Percentiles rank a stretch among this genome's conserved stretches.
Conservation (phyloP, 1,284 basidiomycete species). For the Microbotryomycetes sp. region DNA sequence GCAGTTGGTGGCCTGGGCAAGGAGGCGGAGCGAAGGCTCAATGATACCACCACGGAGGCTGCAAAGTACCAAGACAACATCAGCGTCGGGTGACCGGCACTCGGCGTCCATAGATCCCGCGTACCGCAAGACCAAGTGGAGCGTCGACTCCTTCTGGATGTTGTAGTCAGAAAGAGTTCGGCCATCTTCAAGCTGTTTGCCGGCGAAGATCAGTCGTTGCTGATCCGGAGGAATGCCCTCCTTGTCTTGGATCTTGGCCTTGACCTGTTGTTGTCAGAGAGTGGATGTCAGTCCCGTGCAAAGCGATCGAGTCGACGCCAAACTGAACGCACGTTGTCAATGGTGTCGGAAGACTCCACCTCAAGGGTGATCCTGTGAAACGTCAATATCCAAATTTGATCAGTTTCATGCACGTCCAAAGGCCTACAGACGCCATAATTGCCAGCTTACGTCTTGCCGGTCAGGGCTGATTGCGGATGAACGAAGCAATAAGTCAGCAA, state of each 20-base stretch:
- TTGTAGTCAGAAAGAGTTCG: conserved; percentile 93
- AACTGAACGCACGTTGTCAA: conserved; percentile 50
- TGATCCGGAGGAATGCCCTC: conserved; percentile 64
- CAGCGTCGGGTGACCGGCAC: conserved; percentile 10
- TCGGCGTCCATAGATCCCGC: conserved; percentile 36
- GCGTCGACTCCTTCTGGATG: conserved; percentile 98
- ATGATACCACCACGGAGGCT: conserved; percentile 98
- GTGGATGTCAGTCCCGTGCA: background rate
- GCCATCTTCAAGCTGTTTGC: conserved; percentile 95
- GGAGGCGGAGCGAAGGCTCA: conserved; percentile 94
- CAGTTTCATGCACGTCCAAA: background rate
- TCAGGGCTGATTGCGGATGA: conserved; percentile 48
- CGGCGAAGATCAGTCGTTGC: conserved; percentile 85
- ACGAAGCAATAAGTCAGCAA: conserved; percentile 17
- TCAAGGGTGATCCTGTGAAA: conserved; percentile 50
- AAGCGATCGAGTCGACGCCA: background rate
- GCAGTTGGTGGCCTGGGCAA: conserved; percentile 54
- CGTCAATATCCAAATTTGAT: background rate
- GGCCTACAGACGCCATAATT: background rate
- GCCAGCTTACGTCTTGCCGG: conserved; percentile 51
- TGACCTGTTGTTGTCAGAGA: conserved; percentile 1
- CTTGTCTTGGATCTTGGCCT: conserved; percentile 51
- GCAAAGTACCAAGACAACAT: conserved; percentile 7
- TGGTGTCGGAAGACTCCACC: conserved; percentile 55
- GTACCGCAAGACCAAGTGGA: conserved; percentile 90